phyloP scores from a whole-genome alignment of 768 basidiomycete species.

The Lentinula lateritia region DNA sequence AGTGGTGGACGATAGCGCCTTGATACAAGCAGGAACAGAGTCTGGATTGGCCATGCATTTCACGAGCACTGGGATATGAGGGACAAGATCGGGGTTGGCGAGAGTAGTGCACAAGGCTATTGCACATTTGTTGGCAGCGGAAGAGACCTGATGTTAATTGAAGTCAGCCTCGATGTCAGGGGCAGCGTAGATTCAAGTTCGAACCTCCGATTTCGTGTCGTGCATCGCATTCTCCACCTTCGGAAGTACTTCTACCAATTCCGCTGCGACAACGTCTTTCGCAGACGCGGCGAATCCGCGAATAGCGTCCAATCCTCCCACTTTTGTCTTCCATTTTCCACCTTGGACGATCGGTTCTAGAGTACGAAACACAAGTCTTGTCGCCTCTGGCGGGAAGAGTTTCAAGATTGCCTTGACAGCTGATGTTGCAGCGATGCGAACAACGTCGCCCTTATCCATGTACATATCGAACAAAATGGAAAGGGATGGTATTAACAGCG shows the following conservation, averaged over 20 bases:
- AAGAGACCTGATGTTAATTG: constrained; percentile 58
- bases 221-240: constrained; percentile 90
- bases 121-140: constrained; percentile 84
- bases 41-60: constrained; percentile 92
- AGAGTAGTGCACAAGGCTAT: constrained; percentile 85
- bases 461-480: constrained; percentile 76
- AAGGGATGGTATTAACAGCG: constrained; percentile 73
- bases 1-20: constrained; percentile 89
- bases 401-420: constrained; percentile 84
- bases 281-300: constrained; percentile 66
- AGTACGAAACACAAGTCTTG: constrained; percentile 57
- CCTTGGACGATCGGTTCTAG: constrained; percentile 73
- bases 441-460: constrained; percentile 93
- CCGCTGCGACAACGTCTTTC: constrained; percentile 72
- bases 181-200: neutral
- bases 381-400: constrained; percentile 77
- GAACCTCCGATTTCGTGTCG: constrained; percentile 92
- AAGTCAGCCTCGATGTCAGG: neutral
- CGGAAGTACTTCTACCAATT: constrained; percentile 78
- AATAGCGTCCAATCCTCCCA: constrained; percentile 87
- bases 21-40: constrained; percentile 88
- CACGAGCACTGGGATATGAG: constrained; percentile 85
- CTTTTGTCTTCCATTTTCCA: constrained; percentile 93
- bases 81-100: constrained; percentile 87
- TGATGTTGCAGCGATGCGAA: constrained; percentile 71